Conservation (phyloP, 805 yeast species). For the Saccharomycopsis vini region DNA sequence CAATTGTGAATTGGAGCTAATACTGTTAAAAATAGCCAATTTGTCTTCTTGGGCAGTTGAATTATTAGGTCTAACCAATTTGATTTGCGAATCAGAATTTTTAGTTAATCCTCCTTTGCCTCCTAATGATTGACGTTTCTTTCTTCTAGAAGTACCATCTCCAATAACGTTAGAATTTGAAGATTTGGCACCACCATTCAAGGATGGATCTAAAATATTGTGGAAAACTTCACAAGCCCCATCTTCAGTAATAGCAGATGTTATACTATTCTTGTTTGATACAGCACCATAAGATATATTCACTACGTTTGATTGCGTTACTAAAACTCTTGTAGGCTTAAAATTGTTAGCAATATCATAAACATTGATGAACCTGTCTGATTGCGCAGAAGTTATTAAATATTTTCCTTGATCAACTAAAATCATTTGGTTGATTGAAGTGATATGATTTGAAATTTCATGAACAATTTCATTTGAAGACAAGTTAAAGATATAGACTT, state of each 20-base stretch:
- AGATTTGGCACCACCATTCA: conserved; percentile 21
- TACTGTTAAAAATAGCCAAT: conserved; percentile 26
- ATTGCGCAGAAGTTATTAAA: conserved; percentile 63
- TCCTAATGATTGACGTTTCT: conserved; percentile 39
- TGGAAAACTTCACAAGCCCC: conserved; percentile 68
- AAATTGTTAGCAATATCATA: conserved; percentile 41
- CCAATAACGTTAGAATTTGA: conserved; percentile 1
- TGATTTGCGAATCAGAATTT: conserved; percentile 34
- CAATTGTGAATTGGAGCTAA: conserved; percentile 29
- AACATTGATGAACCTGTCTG: conserved; percentile 75
- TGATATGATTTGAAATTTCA: conserved; percentile 69
- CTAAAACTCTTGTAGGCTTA: conserved; percentile 44
- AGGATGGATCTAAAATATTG: conserved; percentile 35
- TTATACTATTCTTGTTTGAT: neutral
- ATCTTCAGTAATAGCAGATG: conserved; percentile 47
- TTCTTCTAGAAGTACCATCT: conserved; percentile 15
- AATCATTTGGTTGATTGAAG: conserved; percentile 48
- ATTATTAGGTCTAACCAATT: conserved; percentile 38
- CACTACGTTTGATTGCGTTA: conserved; percentile 55
- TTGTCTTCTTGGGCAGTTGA: conserved; percentile 17
- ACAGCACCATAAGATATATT: conserved; percentile 32
- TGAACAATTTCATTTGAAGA: conserved; percentile 31
- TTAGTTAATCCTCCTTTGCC: conserved; percentile 39
- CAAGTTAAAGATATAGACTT: conserved; percentile 45
- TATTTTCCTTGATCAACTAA: conserved; percentile 32